Conservation (phyloP, 192 early-diverging fungal genomes). For the Spizellomyces punctatus region DNA sequence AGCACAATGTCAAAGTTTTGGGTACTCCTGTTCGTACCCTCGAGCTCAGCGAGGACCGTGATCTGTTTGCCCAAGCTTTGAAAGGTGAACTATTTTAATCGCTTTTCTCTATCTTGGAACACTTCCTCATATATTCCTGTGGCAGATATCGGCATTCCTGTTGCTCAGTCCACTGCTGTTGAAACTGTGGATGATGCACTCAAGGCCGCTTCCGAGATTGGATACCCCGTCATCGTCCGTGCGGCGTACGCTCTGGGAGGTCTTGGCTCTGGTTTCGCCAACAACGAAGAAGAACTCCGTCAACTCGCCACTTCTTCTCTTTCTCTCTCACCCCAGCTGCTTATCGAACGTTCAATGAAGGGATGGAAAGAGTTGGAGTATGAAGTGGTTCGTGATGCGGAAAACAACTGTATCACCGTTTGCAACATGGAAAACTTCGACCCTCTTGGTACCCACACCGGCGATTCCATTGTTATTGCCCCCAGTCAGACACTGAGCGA, state of each 20-base stretch:
- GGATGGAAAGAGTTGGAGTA: slow-evolving; percentile 99
- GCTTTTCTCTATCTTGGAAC: slow-evolving; percentile 31
- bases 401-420: slow-evolving; percentile 98
- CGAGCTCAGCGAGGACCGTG: slow-evolving; percentile 90
- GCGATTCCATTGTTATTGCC: slow-evolving; percentile 98
- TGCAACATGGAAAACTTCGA: slow-evolving; percentile 99
- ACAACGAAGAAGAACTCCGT: slow-evolving; percentile 70
- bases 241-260: slow-evolving; percentile 94
- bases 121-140: slow-evolving; percentile 25
- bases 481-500: slow-evolving; percentile 96
- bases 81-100: slow-evolving; percentile 43
- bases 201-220: slow-evolving; percentile 78
- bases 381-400: slow-evolving; percentile 95
- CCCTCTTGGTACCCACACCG: slow-evolving; percentile 96
- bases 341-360: slow-evolving; percentile 95
- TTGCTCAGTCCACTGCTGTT: slow-evolving; percentile 87
- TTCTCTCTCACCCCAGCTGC: slow-evolving; percentile 85
- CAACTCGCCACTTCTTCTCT: slow-evolving; percentile 84
- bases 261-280: slow-evolving; percentile 95
- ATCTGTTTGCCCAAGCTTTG: slow-evolving; percentile 91
- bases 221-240: slow-evolving; percentile 93
- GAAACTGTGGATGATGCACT: slow-evolving; percentile 87
- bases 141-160: slow-evolving; percentile 75
- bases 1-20: slow-evolving; percentile 85
- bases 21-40: slow-evolving; percentile 94